These are phyloP conservation scores for Leccinum ambiguum DNA, from an alignment of 1,284 basidiomycete genomes.

Conservation along the genomic window DNA sequence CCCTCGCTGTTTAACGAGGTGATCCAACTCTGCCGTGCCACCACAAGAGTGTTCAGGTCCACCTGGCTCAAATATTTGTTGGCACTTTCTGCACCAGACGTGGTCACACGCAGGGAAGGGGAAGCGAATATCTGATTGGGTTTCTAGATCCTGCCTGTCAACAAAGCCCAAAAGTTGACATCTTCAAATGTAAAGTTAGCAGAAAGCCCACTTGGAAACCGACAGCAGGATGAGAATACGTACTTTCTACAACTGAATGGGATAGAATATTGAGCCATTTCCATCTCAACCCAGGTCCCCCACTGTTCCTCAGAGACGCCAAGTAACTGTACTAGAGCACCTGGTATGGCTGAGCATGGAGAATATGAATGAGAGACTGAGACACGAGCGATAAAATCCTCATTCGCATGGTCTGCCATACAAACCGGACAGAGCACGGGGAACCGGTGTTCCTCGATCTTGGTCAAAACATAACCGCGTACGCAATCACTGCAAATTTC, in stretches of 20 bases:
- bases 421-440: constrained; percentile 64
- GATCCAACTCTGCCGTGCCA: constrained; percentile 51
- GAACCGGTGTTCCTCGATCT: constrained; percentile 52
- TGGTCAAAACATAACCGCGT: constrained; percentile 41
- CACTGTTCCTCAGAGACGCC: constrained; percentile 51
- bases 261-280: constrained; percentile 45
- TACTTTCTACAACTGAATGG: constrained; percentile 38
- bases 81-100: constrained; percentile 55
- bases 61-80: constrained; percentile 39
- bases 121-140: constrained; percentile 39
- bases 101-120: constrained; percentile 46
- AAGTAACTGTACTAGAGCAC: constrained; percentile 42
- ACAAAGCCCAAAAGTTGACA: constrained; percentile 48
- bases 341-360: constrained; percentile 38
- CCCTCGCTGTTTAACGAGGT: constrained; percentile 48
- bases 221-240: not conserved
- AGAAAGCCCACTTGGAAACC: not conserved
- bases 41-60: constrained; percentile 54
- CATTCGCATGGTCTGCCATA: constrained; percentile 32
- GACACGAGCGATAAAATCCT: constrained; percentile 22
- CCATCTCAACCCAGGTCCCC: constrained; percentile 51
- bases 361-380: not conserved
- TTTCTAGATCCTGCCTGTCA: constrained; percentile 48
- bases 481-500: constrained; percentile 57
- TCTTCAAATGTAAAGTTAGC: constrained; percentile 34